A percentile compares a stretch with the other conserved stretches of the same genome.
phyloP scores from a whole-genome alignment of 2,329 filamentous ascomycete species.

The Diaporthe sp. region DNA sequence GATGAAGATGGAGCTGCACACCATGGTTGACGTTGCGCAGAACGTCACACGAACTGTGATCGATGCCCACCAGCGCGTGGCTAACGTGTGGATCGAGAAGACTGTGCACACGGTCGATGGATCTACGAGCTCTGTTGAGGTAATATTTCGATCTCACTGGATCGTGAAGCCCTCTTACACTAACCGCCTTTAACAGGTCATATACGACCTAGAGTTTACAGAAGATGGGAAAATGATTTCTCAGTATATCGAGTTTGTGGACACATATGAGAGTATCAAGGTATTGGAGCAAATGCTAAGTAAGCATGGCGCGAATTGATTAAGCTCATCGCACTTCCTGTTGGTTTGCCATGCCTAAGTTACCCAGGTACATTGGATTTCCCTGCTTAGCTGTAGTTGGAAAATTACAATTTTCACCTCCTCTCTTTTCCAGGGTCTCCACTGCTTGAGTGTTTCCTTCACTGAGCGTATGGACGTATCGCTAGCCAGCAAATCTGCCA shows the following conservation, averaged over 20 bases:
- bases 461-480: no score
- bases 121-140: constrained; percentile 38
- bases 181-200: constrained; percentile 14
- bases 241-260: constrained; percentile 43
- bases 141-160: constrained; percentile 12
- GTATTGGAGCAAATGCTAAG: constrained; percentile 42
- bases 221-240: constrained; percentile 40
- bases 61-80: constrained; percentile 34
- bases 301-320: constrained; percentile 17
- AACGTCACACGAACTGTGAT: constrained; percentile 42
- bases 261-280: constrained; percentile 41
- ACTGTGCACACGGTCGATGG: constrained; percentile 37
- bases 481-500: no score
- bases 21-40: constrained; percentile 39
- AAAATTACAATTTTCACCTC: no score
- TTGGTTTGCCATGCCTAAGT: background rate
- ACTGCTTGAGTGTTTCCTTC: no score
- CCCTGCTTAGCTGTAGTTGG: background rate
- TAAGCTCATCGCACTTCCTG: background rate
- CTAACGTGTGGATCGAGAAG: constrained; percentile 42
- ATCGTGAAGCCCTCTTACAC: background rate
- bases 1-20: constrained; percentile 36
- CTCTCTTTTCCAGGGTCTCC: no score
- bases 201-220: constrained; percentile 41
- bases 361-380: background rate